Base-by-base conservation (phyloP, 2,329 filamentous ascomycete genomes). In the Sclerotiophoma versabilis region DNA sequence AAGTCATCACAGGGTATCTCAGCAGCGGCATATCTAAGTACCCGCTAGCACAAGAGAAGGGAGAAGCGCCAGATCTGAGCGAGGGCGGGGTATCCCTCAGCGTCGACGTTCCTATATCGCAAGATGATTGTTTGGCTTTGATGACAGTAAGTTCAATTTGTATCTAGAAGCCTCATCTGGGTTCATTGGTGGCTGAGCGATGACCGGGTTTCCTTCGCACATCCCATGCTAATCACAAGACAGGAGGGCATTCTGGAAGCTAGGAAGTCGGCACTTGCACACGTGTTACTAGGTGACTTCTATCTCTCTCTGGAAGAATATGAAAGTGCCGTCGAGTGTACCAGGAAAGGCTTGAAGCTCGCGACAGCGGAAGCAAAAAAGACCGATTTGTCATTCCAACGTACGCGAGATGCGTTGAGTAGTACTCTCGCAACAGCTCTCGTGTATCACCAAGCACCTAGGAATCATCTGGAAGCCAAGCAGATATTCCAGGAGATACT, bases 391-490 rank as follows among this genome's bases (percentile, higher is more conserved):
- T 72, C 77, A 1, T 87, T 96, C 44, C 79, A 81, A 39, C 64
- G 89, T 86, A 5, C 80, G 82, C 43, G 63, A n/a, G 91, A 96
- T 73, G 85, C 90, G 1, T 82, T 95, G 49, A 90, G 87, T 53
- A 83, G 91, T 36, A 88, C 86, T 34, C 84, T 99, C 7, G 95
- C 86, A 9, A 97, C 92, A n/a, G 87, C 93, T 0, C 76, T 98
- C 17, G 91, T 99, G 2, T 90, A 92, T 64, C 91, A 96, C 63
- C 93, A 98, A 70, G 89, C 92, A 0, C 95, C 95, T 0, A 87
- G 91, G 57, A 88, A 98, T 68, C 95, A 99, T 64, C 83, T 87
- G 15, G 93, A 98, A 76, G 93, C 95, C 2, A 93, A 91, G 70
- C 76, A 76, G n/a, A 81, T 97, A 0, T 98, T 99, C 63, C 87